Base-by-base conservation (phyloP, 176 grass and related monocot genomes). In the Panicum miliaceum region DNA sequence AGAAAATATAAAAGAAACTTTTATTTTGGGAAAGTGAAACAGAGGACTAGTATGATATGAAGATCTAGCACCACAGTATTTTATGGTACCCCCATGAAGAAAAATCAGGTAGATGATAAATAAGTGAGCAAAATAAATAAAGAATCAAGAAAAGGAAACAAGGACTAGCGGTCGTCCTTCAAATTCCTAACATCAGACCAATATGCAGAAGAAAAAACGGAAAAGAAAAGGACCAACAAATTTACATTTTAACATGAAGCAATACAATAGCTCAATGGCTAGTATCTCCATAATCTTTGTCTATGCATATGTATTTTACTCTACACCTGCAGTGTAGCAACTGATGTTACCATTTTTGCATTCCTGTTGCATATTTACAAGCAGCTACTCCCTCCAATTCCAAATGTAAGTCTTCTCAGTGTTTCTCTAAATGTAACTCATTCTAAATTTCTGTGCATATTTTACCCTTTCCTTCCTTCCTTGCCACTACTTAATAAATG, bases 11-110 rank as follows among this genome's bases (percentile, higher is more conserved):
- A 83, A 82, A 84, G 1, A 11, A 65, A 79, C 10, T 13, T 56
- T 74, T 46, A 73, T 84, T 70, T 54, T n/a, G 15, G 40, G 15
- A 67, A 58, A 51, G 66, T 65, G 25, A 84, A 82, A 38, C 35
- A 35, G 23, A 73, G 45, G 52, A 77, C 37, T 20, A 73, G 46
- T 40, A 77, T 6, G 10, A 50, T 53, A 82, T 12, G 16, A 77
- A 71, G 11, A 63, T 34, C 26, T 76, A 61, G n/a, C 12, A 15
- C 42, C 12, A 84, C n/a, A 50, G 37, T 16, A 61, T 75, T 51
- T 74, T 40, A 32, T 61, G 8, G 12, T 19, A 38, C 6, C 50
- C 38, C 62, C 12, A 73, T 27, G n/a, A 41, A 37, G 2, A 9
- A 68, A 80, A 81, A 20, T 68, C 20, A 84, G 22, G 68, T 29